phyloP scores from a whole-genome alignment of 805 yeast genomes.

The Metschnikowia peoriensis region DNA sequence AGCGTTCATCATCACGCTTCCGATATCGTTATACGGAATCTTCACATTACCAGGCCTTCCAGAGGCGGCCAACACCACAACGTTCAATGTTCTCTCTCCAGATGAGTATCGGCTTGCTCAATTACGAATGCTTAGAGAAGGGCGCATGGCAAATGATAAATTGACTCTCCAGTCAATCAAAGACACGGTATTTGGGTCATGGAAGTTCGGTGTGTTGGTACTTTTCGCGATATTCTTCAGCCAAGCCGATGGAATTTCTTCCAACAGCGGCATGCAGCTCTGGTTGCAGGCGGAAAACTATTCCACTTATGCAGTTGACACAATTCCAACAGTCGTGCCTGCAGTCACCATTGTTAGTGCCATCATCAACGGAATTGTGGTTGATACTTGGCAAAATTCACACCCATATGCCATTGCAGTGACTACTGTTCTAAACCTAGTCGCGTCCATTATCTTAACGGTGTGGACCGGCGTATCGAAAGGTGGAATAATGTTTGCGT shows the following conservation, averaged over 20 bases:
- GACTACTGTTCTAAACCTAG: conserved; percentile 10
- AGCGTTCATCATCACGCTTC: conserved; percentile 6
- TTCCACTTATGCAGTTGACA: conserved; percentile 17
- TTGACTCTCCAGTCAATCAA: conserved; percentile 10
- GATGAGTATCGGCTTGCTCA: conserved; percentile 10
- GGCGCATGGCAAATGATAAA: conserved; percentile 18
- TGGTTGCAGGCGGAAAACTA: conserved; percentile 19
- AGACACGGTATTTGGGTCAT: conserved; percentile 14
- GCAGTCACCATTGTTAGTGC: conserved; percentile 25
- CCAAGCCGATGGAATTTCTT: conserved; percentile 31
- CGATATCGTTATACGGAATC: conserved; percentile 10
- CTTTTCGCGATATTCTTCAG: conserved; percentile 31
- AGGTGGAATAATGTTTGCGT: conserved; percentile 14
- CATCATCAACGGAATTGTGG: conserved; percentile 26
- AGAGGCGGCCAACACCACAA: conserved; percentile 1
- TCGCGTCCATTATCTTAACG: conserved; percentile 12
- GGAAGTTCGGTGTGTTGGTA: conserved; percentile 27
- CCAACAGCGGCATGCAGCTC: conserved; percentile 24
- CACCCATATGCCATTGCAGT: conserved; percentile 24
- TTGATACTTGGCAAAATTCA: conserved; percentile 23
- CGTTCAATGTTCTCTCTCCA: conserved; percentile 3
- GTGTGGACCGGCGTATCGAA: conserved; percentile 10
- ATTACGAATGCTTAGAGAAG: conserved; percentile 14
- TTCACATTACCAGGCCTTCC: conserved; percentile 9
- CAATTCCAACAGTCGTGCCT: conserved; percentile 22